These are phyloP conservation scores for Limnanthes douglasii DNA, from an alignment of 345 rosid genomes.

Conservation along the genomic window DNA sequence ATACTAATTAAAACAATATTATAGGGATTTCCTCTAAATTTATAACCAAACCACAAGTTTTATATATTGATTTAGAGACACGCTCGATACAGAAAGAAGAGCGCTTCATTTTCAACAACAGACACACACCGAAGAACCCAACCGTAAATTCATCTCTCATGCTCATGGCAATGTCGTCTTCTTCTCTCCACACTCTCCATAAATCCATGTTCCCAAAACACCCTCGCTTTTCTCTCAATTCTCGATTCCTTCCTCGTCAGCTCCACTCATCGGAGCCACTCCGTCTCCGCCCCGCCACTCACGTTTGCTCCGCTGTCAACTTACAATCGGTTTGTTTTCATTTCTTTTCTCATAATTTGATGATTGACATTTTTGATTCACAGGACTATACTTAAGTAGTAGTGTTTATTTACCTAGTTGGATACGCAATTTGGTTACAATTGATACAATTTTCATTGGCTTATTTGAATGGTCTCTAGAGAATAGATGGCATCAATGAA, in stretches of 20 bases:
- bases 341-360: neutral
- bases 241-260: slow-evolving; percentile 8
- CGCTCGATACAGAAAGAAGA: too few species aligned
- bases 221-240: slow-evolving; percentile 20
- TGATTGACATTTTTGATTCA: neutral
- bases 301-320: slow-evolving; percentile 23
- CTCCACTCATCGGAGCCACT: too few species aligned
- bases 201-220: slow-evolving; percentile 15
- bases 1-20: too few species aligned
- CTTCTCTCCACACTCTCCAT: slow-evolving; percentile 16
- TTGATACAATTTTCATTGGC: neutral
- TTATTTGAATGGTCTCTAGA: neutral
- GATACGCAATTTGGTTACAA: neutral
- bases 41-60: too few species aligned
- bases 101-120: too few species aligned
- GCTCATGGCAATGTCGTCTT: slow-evolving; percentile 28
- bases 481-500: neutral
- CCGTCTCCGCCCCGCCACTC: slow-evolving; percentile 13
- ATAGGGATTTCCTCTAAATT: too few species aligned
- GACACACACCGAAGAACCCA: too few species aligned
- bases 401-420: too few species aligned
- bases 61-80: too few species aligned
- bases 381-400: neutral
- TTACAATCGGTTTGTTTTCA: slow-evolving; percentile 21
- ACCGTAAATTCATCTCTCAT: neutral